Evolutionary conservation across 1,284 basidiomycete genomes (phyloP), one percentile per base, ranked within the genome.

Genomic region (Ustilago esculenta): DNA sequence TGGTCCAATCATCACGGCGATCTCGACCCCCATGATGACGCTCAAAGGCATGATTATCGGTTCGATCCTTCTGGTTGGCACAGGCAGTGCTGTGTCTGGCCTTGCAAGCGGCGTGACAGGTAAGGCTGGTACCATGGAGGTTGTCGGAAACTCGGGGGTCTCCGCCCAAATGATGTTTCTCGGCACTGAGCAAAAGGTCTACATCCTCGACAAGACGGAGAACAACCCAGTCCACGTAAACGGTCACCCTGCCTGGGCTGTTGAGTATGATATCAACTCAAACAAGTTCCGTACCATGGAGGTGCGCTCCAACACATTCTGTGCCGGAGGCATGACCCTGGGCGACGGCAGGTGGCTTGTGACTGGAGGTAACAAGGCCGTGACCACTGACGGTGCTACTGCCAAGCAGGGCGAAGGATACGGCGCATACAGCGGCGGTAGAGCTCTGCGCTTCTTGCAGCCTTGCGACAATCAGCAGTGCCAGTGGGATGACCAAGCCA

Each of bases 91-190:
- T 21, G 54, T 53, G 5, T 9, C 42, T n/a, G 54, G 30, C 33
- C 33, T 35, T 17, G 15, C 15, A 6, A n/a, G 33, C 17, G 33
- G 33, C n/a, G 17, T 35, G 33, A n/a, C 50, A 14, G 56, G 56
- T 21, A 64, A 70, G 40, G 66, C 57, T 7, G 66, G 66, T 30
- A 64, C 59, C 24, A 70, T 76, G 55, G 41, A 55, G 34, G 68
- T 74, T 5, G 72, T 74, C n/a, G 76, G 76, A 27, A 60, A 73
- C 41, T 77, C 76, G 5, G 75, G 76, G 29, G 70, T 78, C 17
- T 73, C 65, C 3, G 76, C 59, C 3, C 76, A 78, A 46, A 76
- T 76, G 75, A 71, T 78, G 77, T 76, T 75, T 58, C 65, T 78
- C 20, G 72, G 63, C 25, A 65, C 61, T 11, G 63, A 73, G 17